phyloP scores from a whole-genome alignment of 2,329 filamentous ascomycete species.

The Teratosphaeria zuluensis region DNA sequence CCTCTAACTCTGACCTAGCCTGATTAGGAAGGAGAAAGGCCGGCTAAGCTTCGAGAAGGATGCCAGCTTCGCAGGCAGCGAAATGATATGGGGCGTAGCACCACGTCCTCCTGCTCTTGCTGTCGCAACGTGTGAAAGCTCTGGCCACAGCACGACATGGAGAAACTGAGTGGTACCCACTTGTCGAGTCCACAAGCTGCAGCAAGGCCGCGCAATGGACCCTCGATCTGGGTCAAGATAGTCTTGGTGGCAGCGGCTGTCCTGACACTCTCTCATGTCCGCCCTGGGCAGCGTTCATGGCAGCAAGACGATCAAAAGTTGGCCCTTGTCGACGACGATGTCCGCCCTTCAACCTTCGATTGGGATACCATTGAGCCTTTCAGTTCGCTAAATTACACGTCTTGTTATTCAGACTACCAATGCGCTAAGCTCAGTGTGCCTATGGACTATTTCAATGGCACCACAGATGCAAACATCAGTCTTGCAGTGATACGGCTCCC shows the following conservation, averaged over 20 bases:
- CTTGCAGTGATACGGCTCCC: conserved; percentile 40
- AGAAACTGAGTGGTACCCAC: background rate
- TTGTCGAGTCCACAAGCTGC: background rate
- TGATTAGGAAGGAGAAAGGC: background rate
- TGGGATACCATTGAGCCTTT: conserved; percentile 6
- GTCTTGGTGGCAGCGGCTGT: background rate
- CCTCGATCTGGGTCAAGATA: background rate
- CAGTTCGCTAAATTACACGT: conserved; percentile 9
- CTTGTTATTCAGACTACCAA: conserved; percentile 36
- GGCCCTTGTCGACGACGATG: background rate
- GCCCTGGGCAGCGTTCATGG: background rate
- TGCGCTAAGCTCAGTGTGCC: conserved; percentile 43
- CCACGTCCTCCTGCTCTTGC: background rate
- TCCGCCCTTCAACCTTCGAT: conserved; percentile 3
- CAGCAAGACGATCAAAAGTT: background rate
- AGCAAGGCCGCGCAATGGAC: background rate
- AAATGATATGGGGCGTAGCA: background rate
- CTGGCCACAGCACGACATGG: background rate
- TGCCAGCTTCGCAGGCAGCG: background rate
- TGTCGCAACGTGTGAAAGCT: background rate
- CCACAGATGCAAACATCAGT: conserved; percentile 26
- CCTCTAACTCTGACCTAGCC: background rate
- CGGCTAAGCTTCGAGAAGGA: too few species aligned
- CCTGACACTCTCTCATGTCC: background rate
- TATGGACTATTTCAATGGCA: conserved; percentile 34